These are phyloP conservation scores for Umbelopsis sp. DNA, from an alignment of 371 early-diverging fungal species.

Conservation along the genomic window DNA sequence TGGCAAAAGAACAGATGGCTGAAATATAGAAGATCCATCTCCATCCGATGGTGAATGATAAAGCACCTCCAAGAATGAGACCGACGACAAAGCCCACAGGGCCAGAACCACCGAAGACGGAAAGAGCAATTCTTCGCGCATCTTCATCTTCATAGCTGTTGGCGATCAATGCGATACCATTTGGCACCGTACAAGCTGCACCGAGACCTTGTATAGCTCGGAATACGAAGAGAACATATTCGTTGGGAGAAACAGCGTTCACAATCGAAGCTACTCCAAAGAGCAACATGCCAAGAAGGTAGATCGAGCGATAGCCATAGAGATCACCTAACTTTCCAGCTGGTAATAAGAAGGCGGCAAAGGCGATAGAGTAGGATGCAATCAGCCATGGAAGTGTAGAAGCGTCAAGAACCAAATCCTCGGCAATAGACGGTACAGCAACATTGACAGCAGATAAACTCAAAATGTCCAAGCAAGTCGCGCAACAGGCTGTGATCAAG, in stretches of 20 bases:
- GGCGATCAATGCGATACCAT: conserved; percentile 45
- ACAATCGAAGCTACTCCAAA: conserved; percentile 35
- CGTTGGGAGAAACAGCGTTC: conserved; percentile 33
- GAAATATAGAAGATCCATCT: conserved; percentile 46
- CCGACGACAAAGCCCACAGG: conserved; percentile 24
- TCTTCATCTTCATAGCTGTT: conserved; percentile 33
- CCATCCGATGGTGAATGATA: conserved; percentile 48
- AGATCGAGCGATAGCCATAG: conserved; percentile 43
- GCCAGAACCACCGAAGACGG: neutral
- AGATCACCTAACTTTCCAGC: conserved; percentile 53
- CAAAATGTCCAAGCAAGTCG: conserved; percentile 15
- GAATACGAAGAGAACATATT: conserved; percentile 41
- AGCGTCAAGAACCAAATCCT: conserved; percentile 31
- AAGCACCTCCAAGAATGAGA: conserved; percentile 15
- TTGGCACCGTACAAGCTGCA: conserved; percentile 48
- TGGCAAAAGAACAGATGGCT: conserved; percentile 37
- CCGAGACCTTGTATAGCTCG: conserved; percentile 50
- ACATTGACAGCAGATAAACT: conserved; percentile 44
- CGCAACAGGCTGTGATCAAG: conserved; percentile 8
- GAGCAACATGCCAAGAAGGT: conserved; percentile 41
- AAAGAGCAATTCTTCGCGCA: conserved; percentile 42
- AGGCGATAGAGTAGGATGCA: conserved; percentile 46
- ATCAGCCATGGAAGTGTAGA: conserved; percentile 42
- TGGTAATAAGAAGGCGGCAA: conserved; percentile 47
- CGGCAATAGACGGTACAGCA: conserved; percentile 36